Percentiles rank a stretch among this genome's conserved stretches.
phyloP scores from a whole-genome alignment of 345 rosid species.

The Zanthoxylum bungeanum region DNA sequence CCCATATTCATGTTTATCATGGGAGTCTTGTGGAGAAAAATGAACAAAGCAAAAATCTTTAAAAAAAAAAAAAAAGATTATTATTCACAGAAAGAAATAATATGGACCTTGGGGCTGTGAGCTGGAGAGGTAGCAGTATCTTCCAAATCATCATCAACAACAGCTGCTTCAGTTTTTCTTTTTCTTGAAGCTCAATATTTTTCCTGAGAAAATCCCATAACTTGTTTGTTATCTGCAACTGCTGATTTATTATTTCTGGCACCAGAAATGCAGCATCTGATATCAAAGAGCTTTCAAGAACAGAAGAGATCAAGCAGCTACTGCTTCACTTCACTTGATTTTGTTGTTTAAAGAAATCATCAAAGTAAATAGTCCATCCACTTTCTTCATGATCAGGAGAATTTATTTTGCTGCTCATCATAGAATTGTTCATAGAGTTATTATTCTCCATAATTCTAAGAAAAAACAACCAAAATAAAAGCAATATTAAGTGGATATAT shows the following conservation, averaged over 20 bases:
- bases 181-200: conserved; percentile 31
- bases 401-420: conserved; percentile 6
- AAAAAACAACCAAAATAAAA: neutral
- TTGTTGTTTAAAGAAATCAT: conserved; percentile 34
- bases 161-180: conserved; percentile 23
- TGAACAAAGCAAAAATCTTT: neutral
- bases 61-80: too few species aligned
- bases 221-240: neutral
- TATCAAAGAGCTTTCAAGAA: conserved; percentile 19
- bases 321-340: conserved; percentile 7
- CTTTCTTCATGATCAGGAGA: conserved; percentile 36
- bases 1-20: too few species aligned
- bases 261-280: conserved; percentile 48
- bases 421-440: conserved; percentile 21
- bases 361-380: conserved; percentile 62
- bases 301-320: conserved; percentile 18
- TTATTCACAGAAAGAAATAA: too few species aligned
- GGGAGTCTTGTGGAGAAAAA: too few species aligned
- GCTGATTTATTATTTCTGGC: conserved; percentile 17
- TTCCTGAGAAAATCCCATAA: neutral
- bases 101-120: conserved; percentile 44
- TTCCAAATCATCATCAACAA: conserved; percentile 45
- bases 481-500: too few species aligned
- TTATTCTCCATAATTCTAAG: conserved; percentile 8
- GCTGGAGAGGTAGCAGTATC: conserved; percentile 63